phyloP scores from a whole-genome alignment of 1,284 basidiomycete genomes.

The Sporisorium graminicola region DNA sequence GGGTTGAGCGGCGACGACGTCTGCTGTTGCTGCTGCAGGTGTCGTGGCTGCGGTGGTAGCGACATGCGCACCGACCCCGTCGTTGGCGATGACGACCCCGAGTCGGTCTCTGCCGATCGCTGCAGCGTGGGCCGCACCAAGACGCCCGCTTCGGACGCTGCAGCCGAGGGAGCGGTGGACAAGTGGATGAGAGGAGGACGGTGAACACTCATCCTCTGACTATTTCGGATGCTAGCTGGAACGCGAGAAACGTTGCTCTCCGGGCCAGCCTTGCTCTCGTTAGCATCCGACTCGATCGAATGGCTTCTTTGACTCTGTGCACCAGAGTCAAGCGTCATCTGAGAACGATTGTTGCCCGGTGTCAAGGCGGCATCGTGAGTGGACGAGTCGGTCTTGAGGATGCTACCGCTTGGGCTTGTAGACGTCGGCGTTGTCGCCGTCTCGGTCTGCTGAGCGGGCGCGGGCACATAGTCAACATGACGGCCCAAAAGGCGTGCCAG shows the following conservation, averaged over 20 bases:
- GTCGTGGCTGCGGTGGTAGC: conserved; percentile 22
- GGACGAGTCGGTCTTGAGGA: conserved; percentile 15
- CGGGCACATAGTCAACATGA: conserved; percentile 32
- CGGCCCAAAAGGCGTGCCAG: conserved; percentile 34
- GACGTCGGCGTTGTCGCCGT: conserved; percentile 11
- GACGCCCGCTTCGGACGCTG: neutral
- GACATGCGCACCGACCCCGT: conserved; percentile 25
- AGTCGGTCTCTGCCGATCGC: conserved; percentile 35
- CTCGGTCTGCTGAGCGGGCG: neutral
- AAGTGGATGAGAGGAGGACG: conserved; percentile 39
- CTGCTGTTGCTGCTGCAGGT: conserved; percentile 11
- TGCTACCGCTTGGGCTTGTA: conserved; percentile 23
- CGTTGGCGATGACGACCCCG: neutral
- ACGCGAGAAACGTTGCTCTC: conserved; percentile 8
- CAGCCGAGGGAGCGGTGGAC: conserved; percentile 23
- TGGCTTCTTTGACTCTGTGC: conserved; percentile 31
- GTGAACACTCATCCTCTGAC: conserved; percentile 32
- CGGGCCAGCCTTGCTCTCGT: neutral
- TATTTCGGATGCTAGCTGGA: conserved; percentile 30
- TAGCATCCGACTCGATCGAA: conserved; percentile 23
- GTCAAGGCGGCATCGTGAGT: neutral
- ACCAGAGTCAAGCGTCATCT: conserved; percentile 32
- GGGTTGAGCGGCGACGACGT: conserved; percentile 34
- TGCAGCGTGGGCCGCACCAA: conserved; percentile 17
- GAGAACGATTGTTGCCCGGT: conserved; percentile 18